Evolutionary conservation across 805 yeast species (phyloP), one percentile per base, ranked within the genome.

Genomic region (Kluyveromyces siamensis): DNA sequence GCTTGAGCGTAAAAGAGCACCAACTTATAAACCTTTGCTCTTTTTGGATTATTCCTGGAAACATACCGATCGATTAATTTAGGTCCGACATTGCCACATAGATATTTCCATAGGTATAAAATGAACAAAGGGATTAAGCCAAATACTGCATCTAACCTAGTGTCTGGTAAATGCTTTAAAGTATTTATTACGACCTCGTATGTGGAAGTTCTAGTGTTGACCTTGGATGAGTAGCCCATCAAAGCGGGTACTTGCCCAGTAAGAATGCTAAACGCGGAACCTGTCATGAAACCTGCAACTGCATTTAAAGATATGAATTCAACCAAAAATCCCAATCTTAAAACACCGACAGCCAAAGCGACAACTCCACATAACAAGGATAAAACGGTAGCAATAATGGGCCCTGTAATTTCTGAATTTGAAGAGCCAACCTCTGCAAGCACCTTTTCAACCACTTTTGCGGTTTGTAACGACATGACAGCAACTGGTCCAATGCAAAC

Each of bases 401-500:
- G 87, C 2, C 80, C 84, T 6, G 75, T 58, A 46, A 72, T 72
- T 18, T 58, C 59, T 6, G 67, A 50, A 36, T 66, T 63, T 8
- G 51, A 55, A 45, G 49, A 64, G 0, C 79, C 74, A 53, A 74
- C 72, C 51, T 72, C 75, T 11, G 56, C 70, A 52, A 78, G 77
- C 10, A 89, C 93, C 45, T 72, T 71, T 27, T 79, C 74, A 48
- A 90, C 74, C 48, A 87, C 88, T 63, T 83, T 86, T 45, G 90
- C 82, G 36, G 87, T 88, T 64, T 88, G 90, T 55, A 80, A 66
- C 14, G 95, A 85, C 96, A 90, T 89, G 49, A 90, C 97, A 11
- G 97, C 97, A 37, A 90, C 97, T 10, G 97, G 97, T 27, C 97
- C 97, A 58, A 90, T 89, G 52, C 95, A 84, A 37, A 90, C 96